Evolutionary conservation across 148 eudicot genomes (phyloP).

Genomic region (Vaccinium corymbosum): DNA sequence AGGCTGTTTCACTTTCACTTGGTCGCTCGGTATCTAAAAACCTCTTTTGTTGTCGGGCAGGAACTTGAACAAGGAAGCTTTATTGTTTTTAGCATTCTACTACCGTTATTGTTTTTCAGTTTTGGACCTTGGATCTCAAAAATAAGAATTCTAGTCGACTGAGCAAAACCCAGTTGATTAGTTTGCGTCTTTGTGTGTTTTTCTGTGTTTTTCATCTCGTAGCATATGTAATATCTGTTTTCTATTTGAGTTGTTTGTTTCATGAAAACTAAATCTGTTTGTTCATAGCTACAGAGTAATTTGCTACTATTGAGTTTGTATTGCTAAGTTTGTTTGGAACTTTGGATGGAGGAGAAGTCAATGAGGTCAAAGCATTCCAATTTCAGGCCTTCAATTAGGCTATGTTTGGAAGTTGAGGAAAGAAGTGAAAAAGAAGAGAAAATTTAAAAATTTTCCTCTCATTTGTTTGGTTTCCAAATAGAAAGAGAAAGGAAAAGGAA

Average conservation of each 20-base stretch:
- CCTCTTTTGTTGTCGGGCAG: neutral
- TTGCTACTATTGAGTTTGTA: neutral
- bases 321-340: neutral
- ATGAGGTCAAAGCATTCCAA: neutral
- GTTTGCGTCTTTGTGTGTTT: neutral
- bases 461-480: no score
- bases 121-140: neutral
- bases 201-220: neutral
- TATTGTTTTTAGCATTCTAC: neutral
- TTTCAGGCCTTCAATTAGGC: neutral
- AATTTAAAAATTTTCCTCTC: no score
- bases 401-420: no score
- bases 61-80: neutral
- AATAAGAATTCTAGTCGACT: neutral
- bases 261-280: neutral
- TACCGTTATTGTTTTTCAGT: neutral
- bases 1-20: neutral
- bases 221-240: neutral
- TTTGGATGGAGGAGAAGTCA: neutral
- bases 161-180: neutral
- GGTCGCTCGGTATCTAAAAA: neutral
- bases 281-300: neutral
- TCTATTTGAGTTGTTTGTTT: neutral
- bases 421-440: no score
- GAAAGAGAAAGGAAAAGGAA: no score